Conservation (phyloP, 768 basidiomycete genomes). For the Tricholoma saponaceum region DNA sequence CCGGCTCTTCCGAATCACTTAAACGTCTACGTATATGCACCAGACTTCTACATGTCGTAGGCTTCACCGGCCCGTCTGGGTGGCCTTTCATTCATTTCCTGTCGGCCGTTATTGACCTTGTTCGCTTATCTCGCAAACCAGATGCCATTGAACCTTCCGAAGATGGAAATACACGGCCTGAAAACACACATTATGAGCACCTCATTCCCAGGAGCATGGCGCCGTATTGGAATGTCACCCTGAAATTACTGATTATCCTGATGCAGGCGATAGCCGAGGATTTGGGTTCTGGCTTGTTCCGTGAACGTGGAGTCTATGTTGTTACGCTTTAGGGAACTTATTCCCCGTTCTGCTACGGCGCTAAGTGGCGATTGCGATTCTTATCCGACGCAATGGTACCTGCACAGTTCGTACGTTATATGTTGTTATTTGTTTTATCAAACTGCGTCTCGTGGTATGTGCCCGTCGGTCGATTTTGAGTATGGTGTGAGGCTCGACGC, state of each 20-base stretch:
- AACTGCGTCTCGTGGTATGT: background rate
- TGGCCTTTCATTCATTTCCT: too few species aligned
- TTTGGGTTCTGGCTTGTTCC: constrained; percentile 13
- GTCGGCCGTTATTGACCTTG: background rate
- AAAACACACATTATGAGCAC: constrained; percentile 3
- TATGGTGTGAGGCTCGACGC: background rate
- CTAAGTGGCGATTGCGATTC: background rate
- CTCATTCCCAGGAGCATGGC: constrained; percentile 16
- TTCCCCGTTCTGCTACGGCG: constrained; percentile 2
- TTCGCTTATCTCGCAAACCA: background rate
- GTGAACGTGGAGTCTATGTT: constrained; percentile 12
- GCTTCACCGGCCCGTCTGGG: background rate
- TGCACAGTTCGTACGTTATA: background rate
- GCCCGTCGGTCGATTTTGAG: background rate
- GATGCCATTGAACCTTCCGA: constrained; percentile 1
- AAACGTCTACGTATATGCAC: too few species aligned
- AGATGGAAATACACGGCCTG: background rate
- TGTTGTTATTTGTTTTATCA: background rate
- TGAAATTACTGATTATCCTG: constrained; percentile 14
- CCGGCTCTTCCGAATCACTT: background rate
- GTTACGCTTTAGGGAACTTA: constrained; percentile 1
- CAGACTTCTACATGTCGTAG: too few species aligned
- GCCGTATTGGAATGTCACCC: constrained; percentile 1
- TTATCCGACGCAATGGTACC: constrained; percentile 5
- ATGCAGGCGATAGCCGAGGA: constrained; percentile 18